These are phyloP conservation scores for Plantago coronopus DNA, from an alignment of 305 asterid species.

Conservation along the genomic window DNA sequence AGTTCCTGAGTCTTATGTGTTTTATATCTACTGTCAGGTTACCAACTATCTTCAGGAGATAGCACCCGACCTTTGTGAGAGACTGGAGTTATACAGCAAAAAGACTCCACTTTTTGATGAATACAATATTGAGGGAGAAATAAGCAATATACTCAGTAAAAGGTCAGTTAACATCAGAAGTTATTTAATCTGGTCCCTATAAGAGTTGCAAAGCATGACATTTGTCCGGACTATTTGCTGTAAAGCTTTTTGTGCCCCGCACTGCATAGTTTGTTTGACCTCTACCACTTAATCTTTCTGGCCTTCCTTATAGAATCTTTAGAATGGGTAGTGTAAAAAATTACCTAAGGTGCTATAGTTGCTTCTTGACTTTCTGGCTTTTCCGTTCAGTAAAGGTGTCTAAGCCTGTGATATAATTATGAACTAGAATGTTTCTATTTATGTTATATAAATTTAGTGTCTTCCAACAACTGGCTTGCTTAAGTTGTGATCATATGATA, in stretches of 20 bases:
- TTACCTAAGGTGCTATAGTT: too few species aligned
- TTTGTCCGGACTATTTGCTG: neutral
- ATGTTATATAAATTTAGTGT: too few species aligned
- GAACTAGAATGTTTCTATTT: too few species aligned
- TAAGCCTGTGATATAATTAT: too few species aligned
- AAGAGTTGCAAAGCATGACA: neutral
- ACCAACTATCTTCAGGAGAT: constrained; percentile 94
- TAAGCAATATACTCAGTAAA: constrained; percentile 75
- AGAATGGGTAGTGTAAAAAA: too few species aligned
- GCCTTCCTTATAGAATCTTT: too few species aligned
- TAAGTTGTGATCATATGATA: too few species aligned
- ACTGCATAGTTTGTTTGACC: neutral
- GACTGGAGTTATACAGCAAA: constrained; percentile 77
- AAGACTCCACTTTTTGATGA: constrained; percentile 85
- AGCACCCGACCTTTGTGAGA: constrained; percentile 87
- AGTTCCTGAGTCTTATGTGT: constrained; percentile 25
- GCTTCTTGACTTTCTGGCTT: too few species aligned
- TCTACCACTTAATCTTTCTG: neutral
- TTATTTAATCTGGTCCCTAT: constrained; percentile 15
- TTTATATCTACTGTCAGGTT: constrained; percentile 51
- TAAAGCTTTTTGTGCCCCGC: constrained; percentile 6
- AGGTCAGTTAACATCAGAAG: constrained; percentile 43
- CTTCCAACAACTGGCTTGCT: too few species aligned
- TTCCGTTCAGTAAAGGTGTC: too few species aligned
- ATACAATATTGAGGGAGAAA: constrained; percentile 81